A percentile compares a stretch with the other conserved stretches of the same genome.
These are phyloP conservation scores for Bruguiera parviflora DNA, from an alignment of 345 rosid genomes.

Conservation along the genomic window DNA sequence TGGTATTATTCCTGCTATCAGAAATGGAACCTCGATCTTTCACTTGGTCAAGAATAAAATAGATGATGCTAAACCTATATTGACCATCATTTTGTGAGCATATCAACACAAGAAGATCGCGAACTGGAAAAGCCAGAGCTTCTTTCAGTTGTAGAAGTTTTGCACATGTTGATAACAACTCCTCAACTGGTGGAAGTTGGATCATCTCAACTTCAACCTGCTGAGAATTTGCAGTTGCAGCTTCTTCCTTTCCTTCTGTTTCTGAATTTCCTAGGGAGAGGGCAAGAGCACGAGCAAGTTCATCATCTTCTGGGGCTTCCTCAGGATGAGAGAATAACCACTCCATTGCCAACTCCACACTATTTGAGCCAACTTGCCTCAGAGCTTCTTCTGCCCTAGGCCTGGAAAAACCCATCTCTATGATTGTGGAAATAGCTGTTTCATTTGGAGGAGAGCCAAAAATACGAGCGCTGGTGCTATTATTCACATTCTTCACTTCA, in stretches of 20 bases:
- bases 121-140: conserved; percentile 79
- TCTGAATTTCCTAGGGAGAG: conserved; percentile 96
- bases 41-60: conserved; percentile 68
- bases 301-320: conserved; percentile 92
- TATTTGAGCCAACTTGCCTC: conserved; percentile 86
- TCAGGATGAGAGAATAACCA: conserved; percentile 95
- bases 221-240: conserved; percentile 38
- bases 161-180: conserved; percentile 75
- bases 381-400: conserved; percentile 93
- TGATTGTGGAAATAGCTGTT: conserved; percentile 76
- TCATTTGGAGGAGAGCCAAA: conserved; percentile 90
- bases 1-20: conserved; percentile 47
- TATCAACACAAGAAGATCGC: conserved; percentile 76
- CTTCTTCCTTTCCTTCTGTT: conserved; percentile 64
- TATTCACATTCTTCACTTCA: conserved; percentile 69
- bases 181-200: conserved; percentile 84
- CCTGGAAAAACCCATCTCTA: conserved; percentile 96
- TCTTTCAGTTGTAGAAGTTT: conserved; percentile 91
- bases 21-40: conserved; percentile 51
- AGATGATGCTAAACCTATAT: conserved; percentile 66
- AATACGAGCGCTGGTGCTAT: conserved; percentile 53
- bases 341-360: conserved; percentile 98
- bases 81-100: conserved; percentile 90
- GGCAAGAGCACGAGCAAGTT: conserved; percentile 97
- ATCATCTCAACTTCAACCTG: conserved; percentile 68